Base-by-base conservation (phyloP, 192 early-diverging fungal genomes). In the Fimicolochytrium jonesii region DNA sequence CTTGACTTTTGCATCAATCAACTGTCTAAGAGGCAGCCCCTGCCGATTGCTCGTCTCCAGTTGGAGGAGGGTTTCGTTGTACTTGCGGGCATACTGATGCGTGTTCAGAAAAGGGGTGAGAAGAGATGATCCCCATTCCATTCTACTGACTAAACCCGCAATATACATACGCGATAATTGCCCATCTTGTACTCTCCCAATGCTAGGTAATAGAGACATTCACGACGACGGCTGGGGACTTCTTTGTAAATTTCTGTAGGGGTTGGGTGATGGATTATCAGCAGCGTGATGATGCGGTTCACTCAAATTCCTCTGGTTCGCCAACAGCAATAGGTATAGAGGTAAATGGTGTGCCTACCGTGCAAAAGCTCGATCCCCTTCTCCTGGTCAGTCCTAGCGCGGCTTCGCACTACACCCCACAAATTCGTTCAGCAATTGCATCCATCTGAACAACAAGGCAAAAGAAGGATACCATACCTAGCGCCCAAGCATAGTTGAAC, bases 401-500 rank as follows among this genome's bases (percentile, higher is more conserved):
- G 76, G 62, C 83, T 84, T 51, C 73, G 57, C 15, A 77, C 68
- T 49, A 44, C 36, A 0, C n/a, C n/a, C n/a, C n/a, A n/a, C n/a
- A n/a, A n/a, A n/a, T n/a, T n/a, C n/a, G n/a, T n/a, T n/a, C n/a
- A n/a, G n/a, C 2, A 42, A 42, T 42, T 42, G 20, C 17, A 18
- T 1, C 17, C 41, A 42, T 15, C 41, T n/a, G 17, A 42, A 1
- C 1, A 15, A 42, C 17, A 15, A 41, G 17, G 17, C 20, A 18
- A 42, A 42, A 42, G 17, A 15, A 42, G 17, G 20, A 1, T 18
- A 42, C 1, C 41, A n/a, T 1, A 42, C 41, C 41, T n/a, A 93
- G 81, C 0, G 87, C 91, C 91, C 93, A 97, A 0, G 94, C 90
- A 65, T 89, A 92, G 79, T 97, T 93, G 77, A 97, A 97, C 68